These are phyloP conservation scores for Parastagonospora nodorum DNA, from an alignment of 2,329 filamentous ascomycete genomes.

Conservation along the genomic window DNA sequence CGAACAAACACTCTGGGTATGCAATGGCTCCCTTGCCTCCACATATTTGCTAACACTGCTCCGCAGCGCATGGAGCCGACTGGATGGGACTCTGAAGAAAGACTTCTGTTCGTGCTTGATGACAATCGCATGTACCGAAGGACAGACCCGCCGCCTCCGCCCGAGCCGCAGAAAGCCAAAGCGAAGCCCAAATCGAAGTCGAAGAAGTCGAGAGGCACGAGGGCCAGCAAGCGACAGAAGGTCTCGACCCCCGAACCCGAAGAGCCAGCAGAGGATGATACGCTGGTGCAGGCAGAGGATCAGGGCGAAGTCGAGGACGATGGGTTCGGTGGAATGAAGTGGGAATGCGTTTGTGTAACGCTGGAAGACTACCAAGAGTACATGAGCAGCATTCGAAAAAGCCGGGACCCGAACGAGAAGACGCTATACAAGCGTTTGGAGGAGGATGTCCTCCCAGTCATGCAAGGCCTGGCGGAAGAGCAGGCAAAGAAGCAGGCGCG, in stretches of 20 bases:
- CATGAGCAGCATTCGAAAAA: conserved; percentile 72
- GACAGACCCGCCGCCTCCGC: conserved; percentile 72
- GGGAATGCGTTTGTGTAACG: conserved; percentile 89
- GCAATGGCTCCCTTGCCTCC: conserved; percentile 31
- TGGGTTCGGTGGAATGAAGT: conserved; percentile 75
- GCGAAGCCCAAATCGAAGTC: conserved; percentile 60
- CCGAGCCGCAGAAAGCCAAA: conserved; percentile 60
- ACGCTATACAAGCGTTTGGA: conserved; percentile 72
- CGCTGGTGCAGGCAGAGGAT: conserved; percentile 36
- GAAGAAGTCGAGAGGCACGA: conserved; percentile 60
- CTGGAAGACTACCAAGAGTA: conserved; percentile 77
- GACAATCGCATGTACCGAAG: conserved; percentile 91
- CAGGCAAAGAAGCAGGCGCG: conserved; percentile 73
- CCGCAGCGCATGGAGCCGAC: conserved; percentile 72
- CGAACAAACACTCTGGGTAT: conserved; percentile 84
- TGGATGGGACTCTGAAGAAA: conserved; percentile 87
- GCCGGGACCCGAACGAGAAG: conserved; percentile 84
- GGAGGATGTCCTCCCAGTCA: conserved; percentile 79
- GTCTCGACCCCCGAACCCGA: conserved; percentile 53
- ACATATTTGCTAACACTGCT: conserved; percentile 21
- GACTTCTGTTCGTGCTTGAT: conserved; percentile 87
- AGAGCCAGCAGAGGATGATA: conserved; percentile 48
- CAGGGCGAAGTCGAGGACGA: conserved; percentile 55
- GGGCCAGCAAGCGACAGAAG: conserved; percentile 75
- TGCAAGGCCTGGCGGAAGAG: conserved; percentile 74